Evolutionary conservation across 345 rosid species (phyloP).

Genomic region (Sapria himalayana): DNA sequence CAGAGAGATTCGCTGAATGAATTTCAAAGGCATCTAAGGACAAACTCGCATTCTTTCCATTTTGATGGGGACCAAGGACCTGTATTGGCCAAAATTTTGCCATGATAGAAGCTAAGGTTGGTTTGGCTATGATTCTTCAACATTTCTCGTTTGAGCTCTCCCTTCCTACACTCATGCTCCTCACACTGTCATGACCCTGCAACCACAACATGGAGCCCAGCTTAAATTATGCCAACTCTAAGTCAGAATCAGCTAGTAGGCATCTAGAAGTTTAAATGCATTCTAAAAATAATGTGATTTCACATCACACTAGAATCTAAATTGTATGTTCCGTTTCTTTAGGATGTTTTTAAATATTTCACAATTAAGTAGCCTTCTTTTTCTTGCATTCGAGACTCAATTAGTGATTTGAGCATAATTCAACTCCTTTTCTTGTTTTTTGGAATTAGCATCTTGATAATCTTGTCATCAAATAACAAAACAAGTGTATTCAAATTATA

Average conservation of each 20-base stretch:
- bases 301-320: not conserved
- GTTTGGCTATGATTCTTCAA: slow-evolving; percentile 29
- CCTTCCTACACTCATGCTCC: slow-evolving; percentile 40
- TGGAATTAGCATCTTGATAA: too few relatives aligned
- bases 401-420: too few relatives aligned
- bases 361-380: too few relatives aligned
- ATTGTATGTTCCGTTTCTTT: not conserved
- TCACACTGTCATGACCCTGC: slow-evolving; percentile 18
- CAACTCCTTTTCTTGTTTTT: too few relatives aligned
- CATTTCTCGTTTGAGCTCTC: slow-evolving; percentile 23
- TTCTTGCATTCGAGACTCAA: too few relatives aligned
- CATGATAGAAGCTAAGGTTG: slow-evolving; percentile 33
- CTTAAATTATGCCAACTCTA: slow-evolving; percentile 15
- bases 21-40: slow-evolving; percentile 18
- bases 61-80: slow-evolving; percentile 27
- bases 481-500: too few relatives aligned
- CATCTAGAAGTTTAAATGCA: too few relatives aligned
- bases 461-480: too few relatives aligned
- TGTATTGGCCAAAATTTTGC: slow-evolving; percentile 29
- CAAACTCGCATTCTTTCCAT: slow-evolving; percentile 14
- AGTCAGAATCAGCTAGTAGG: not conserved
- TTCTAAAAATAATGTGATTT: slow-evolving; percentile 1
- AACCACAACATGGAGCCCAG: slow-evolving; percentile 36
- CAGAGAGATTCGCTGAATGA: slow-evolving; percentile 27
- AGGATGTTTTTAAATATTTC: not conserved